phyloP scores from a whole-genome alignment of 1,139 yeast species.

The Magnusiomyces fungicola region DNA sequence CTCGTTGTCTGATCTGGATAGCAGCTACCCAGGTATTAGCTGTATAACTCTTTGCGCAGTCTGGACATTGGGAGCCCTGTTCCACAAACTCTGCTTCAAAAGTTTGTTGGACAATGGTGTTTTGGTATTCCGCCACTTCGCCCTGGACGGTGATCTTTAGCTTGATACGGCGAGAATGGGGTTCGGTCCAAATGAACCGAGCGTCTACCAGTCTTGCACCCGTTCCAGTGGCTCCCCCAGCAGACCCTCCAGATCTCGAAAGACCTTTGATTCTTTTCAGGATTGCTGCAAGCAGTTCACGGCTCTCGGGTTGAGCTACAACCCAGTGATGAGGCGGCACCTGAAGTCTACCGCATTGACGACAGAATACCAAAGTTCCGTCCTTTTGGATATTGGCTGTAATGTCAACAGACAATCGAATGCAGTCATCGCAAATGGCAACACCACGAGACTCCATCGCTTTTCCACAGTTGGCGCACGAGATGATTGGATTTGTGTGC shows the following conservation, averaged over 20 bases:
- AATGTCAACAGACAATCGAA: slow-evolving; percentile 86
- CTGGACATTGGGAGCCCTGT: slow-evolving; percentile 94
- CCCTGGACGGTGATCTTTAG: slow-evolving; percentile 92
- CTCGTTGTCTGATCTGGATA: slow-evolving; percentile 96
- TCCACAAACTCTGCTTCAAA: slow-evolving; percentile 95
- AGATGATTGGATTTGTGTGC: slow-evolving; percentile 66
- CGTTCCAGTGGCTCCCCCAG: not conserved
- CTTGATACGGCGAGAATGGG: slow-evolving; percentile 91
- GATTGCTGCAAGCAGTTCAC: slow-evolving; percentile 88
- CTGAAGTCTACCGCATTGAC: slow-evolving; percentile 89
- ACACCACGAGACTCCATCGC: slow-evolving; percentile 88
- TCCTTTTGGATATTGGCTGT: slow-evolving; percentile 93
- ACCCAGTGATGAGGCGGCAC: slow-evolving; percentile 96
- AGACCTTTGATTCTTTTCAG: slow-evolving; percentile 82
- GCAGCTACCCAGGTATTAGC: slow-evolving; percentile 99
- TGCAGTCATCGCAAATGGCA: slow-evolving; percentile 97
- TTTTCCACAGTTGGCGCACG: slow-evolving; percentile 97
- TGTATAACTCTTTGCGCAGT: slow-evolving; percentile 95
- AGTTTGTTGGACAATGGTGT: slow-evolving; percentile 86
- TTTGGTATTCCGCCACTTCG: slow-evolving; percentile 67
- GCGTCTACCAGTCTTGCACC: slow-evolving; percentile 81
- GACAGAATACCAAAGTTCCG: slow-evolving; percentile 84
- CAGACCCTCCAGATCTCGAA: slow-evolving; percentile 38
- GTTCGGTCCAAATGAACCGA: slow-evolving; percentile 96
- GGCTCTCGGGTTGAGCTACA: slow-evolving; percentile 80